These are phyloP conservation scores for Sugiyamaella grinbergsii DNA, from an alignment of 1,139 yeast species.

Conservation along the genomic window DNA sequence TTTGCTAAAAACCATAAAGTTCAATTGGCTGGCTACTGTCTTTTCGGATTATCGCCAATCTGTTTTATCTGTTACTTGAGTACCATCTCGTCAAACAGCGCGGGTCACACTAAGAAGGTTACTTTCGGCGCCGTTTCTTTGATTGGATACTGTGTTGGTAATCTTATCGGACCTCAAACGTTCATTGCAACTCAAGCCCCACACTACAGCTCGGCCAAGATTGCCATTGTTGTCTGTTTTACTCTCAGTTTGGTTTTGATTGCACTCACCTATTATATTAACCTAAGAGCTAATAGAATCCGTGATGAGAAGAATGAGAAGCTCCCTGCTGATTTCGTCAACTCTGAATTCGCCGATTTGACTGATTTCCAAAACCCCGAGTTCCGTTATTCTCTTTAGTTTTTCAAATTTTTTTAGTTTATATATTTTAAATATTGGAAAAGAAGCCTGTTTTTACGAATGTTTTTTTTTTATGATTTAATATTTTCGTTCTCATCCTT, in stretches of 20 bases:
- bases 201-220: slow-evolving; percentile 50
- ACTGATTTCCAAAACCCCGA: slow-evolving; percentile 68
- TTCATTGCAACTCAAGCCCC: slow-evolving; percentile 57
- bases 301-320: slow-evolving; percentile 38
- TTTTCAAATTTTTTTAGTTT: not conserved
- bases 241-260: slow-evolving; percentile 35
- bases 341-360: slow-evolving; percentile 59
- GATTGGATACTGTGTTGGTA: slow-evolving; percentile 62
- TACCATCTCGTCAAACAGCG: slow-evolving; percentile 55
- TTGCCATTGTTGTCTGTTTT: slow-evolving; percentile 46
- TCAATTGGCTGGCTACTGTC: slow-evolving; percentile 47
- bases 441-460: too few relatives aligned
- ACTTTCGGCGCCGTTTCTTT: slow-evolving; percentile 50
- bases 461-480: too few relatives aligned
- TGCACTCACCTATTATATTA: slow-evolving; percentile 39
- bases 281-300: slow-evolving; percentile 42
- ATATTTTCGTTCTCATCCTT: too few relatives aligned
- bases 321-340: slow-evolving; percentile 38
- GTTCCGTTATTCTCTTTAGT: slow-evolving; percentile 37
- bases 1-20: slow-evolving; percentile 43
- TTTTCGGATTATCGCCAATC: slow-evolving; percentile 44
- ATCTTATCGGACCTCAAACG: slow-evolving; percentile 59
- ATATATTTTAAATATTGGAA: not conserved
- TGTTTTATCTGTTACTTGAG: slow-evolving; percentile 54
- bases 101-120: slow-evolving; percentile 62